Conservation (phyloP, 495 filamentous ascomycete species). For the Podospora comata region DNA sequence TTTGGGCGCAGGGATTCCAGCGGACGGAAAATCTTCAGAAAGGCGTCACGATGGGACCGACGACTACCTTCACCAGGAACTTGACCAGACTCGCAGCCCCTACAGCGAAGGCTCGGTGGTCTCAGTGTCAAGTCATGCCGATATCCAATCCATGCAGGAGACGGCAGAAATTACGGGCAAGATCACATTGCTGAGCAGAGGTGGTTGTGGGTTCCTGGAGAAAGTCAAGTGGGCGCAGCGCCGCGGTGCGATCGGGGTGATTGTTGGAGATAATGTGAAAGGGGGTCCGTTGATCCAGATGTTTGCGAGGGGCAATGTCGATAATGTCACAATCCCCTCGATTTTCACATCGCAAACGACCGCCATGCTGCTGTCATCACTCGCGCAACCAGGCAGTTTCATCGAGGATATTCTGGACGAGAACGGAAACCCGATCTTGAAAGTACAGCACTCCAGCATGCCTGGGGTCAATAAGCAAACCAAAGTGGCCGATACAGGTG, state of each 20-base stretch:
- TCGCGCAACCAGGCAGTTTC: slow-evolving; percentile 68
- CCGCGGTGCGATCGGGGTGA: slow-evolving; percentile 80
- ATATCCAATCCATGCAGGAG: slow-evolving; percentile 94
- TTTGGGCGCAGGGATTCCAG: slow-evolving; percentile 24
- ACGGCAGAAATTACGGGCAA: slow-evolving; percentile 92
- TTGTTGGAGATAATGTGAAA: slow-evolving; percentile 89
- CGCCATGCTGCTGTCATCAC: slow-evolving; percentile 85
- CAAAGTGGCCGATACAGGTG: slow-evolving; percentile 29
- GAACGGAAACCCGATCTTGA: slow-evolving; percentile 46
- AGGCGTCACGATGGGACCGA: slow-evolving; percentile 75
- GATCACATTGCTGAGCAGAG: slow-evolving; percentile 82
- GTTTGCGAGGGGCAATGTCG: slow-evolving; percentile 93
- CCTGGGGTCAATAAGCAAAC: slow-evolving; percentile 39
- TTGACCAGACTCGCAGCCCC: slow-evolving; percentile 40
- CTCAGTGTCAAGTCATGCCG: slow-evolving; percentile 64
- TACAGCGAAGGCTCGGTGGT: slow-evolving; percentile 32
- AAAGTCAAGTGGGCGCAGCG: slow-evolving; percentile 97
- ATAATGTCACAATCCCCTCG: slow-evolving; percentile 88
- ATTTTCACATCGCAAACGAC: slow-evolving; percentile 94
- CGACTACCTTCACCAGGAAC: slow-evolving; percentile 76
- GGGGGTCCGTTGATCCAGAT: slow-evolving; percentile 90
- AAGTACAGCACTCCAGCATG: slow-evolving; percentile 48
- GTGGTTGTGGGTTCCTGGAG: slow-evolving; percentile 93
- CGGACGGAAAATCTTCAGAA: slow-evolving; percentile 25
- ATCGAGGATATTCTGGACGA: slow-evolving; percentile 55